A percentile compares a stretch with the other conserved stretches of the same genome.
Evolutionary conservation across 192 early-diverging fungal species (phyloP).

Genomic region (Gigaspora rosea): DNA sequence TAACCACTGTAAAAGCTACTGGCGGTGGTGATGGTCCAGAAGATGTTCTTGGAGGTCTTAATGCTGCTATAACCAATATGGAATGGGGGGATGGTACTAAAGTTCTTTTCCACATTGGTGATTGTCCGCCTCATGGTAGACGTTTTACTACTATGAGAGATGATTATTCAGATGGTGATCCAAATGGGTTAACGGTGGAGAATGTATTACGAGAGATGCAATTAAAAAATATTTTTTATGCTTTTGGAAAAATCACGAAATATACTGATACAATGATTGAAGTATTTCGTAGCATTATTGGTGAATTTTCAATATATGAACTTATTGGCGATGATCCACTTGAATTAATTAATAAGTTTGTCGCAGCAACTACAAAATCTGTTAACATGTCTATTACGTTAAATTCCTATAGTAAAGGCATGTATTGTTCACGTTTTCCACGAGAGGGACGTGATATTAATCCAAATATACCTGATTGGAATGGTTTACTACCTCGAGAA

Average conservation of each 20-base stretch:
- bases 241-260: conserved; percentile 30
- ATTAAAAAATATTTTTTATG: conserved; percentile 25
- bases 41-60: conserved; percentile 30
- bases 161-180: conserved; percentile 30
- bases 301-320: conserved; percentile 20
- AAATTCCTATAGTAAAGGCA: neutral
- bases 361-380: neutral
- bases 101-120: conserved; percentile 30
- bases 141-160: neutral
- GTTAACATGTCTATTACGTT: conserved; percentile 11
- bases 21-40: conserved; percentile 4
- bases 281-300: conserved; percentile 30
- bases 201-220: conserved; percentile 16
- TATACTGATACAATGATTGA: conserved; percentile 18
- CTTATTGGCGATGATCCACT: conserved; percentile 19
- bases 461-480: conserved; percentile 10
- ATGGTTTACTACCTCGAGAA: neutral
- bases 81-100: conserved; percentile 4
- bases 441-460: neutral
- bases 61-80: conserved; percentile 23
- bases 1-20: neutral
- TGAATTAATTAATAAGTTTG: conserved; percentile 19
- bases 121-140: conserved; percentile 28
- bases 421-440: neutral
- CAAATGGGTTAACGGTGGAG: conserved; percentile 27